These are phyloP conservation scores for Euptelea pleiosperma DNA, from an alignment of 164 flowering plant genomes.

Conservation along the genomic window DNA sequence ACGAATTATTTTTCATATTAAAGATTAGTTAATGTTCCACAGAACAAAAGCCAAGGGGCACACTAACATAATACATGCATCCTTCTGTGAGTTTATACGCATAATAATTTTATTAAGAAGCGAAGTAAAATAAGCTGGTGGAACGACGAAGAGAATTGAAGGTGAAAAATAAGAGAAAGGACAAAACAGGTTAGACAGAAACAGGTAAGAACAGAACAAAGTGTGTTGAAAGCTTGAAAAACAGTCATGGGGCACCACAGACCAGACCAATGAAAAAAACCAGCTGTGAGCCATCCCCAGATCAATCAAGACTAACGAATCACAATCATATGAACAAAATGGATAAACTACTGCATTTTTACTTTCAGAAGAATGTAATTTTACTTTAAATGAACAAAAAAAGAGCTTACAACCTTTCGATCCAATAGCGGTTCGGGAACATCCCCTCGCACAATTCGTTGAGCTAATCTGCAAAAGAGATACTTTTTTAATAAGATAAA, in stretches of 20 bases:
- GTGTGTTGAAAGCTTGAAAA: not conserved
- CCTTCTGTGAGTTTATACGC: no score
- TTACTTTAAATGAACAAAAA: not conserved
- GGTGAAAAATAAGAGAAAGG: not conserved
- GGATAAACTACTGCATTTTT: not conserved
- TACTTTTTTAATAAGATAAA: not conserved
- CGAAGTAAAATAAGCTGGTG: not conserved
- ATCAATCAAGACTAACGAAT: not conserved
- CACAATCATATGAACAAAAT: not conserved
- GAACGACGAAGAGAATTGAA: not conserved
- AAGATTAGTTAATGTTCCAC: no score
- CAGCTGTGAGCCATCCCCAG: not conserved
- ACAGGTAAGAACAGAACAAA: not conserved
- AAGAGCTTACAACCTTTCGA: slow-evolving; percentile 55
- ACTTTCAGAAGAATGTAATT: not conserved
- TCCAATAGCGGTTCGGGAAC: slow-evolving; percentile 88
- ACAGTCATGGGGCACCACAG: not conserved
- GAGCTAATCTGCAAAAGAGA: slow-evolving; percentile 76
- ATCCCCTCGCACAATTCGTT: slow-evolving; percentile 91
- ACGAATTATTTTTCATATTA: no score
- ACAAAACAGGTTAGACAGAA: not conserved
- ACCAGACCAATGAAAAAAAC: not conserved
- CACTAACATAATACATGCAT: no score
- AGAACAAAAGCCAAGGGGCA: no score
- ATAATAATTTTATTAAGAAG: no score